Conservation (phyloP, 257 asterid genomes). For the Ligustrum vulgare region DNA sequence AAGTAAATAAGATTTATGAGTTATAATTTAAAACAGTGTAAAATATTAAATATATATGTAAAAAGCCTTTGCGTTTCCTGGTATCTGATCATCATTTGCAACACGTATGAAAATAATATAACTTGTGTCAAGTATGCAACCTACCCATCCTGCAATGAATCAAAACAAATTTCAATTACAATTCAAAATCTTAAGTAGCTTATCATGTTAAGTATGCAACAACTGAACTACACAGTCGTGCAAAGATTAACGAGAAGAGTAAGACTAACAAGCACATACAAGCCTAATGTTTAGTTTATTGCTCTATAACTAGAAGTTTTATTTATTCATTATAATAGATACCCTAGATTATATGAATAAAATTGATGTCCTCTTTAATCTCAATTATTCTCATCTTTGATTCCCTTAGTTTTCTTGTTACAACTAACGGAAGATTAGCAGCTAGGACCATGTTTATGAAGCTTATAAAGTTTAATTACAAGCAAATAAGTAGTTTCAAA, state of each 20-base stretch:
- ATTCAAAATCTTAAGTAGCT: constrained; percentile 1
- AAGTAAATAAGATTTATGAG: constrained; percentile 6
- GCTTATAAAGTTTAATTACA: not conserved
- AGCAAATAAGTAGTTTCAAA: not conserved
- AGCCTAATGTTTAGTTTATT: not conserved
- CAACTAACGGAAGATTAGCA: not conserved
- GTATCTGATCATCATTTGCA: constrained; percentile 21
- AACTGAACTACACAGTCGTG: not conserved
- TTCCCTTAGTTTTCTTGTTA: not conserved
- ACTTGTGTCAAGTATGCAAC: constrained; percentile 38
- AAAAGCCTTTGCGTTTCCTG: constrained; percentile 22
- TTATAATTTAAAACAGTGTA: not conserved
- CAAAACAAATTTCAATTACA: constrained; percentile 7
- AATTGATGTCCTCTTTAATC: too few relatives aligned
- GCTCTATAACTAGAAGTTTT: too few relatives aligned
- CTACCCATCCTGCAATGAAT: constrained; percentile 90
- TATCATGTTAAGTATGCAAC: not conserved
- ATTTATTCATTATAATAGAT: too few relatives aligned
- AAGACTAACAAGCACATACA: not conserved
- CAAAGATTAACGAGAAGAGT: not conserved
- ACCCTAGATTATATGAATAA: too few relatives aligned
- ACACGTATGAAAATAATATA: constrained; percentile 1
- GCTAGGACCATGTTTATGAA: not conserved
- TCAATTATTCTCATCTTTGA: too few relatives aligned
- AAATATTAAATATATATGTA: not conserved